phyloP scores from a whole-genome alignment of 306 rosid genomes.

The Vigna radiata region DNA sequence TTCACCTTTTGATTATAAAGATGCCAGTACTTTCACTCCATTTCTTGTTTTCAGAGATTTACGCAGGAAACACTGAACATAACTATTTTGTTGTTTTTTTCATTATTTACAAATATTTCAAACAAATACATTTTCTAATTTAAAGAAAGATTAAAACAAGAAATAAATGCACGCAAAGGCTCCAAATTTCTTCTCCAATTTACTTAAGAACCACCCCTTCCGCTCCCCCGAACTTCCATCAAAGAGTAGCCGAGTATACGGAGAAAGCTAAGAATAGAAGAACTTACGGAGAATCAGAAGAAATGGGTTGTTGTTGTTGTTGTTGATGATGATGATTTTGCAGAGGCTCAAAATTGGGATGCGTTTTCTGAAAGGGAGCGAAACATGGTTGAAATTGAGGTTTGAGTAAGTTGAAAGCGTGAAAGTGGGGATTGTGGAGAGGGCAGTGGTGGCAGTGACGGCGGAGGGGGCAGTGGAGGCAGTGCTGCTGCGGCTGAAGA shows the following conservation, averaged over 20 bases:
- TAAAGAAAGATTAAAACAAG: too few species aligned
- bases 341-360: background rate
- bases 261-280: background rate
- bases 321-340: background rate
- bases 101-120: too few species aligned
- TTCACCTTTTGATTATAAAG: too few species aligned
- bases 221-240: too few species aligned
- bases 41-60: too few species aligned
- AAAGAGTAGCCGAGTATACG: background rate
- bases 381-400: background rate
- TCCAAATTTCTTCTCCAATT: background rate
- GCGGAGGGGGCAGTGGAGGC: constrained; percentile 44
- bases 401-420: background rate
- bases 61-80: too few species aligned
- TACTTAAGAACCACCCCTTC: background rate
- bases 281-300: constrained; percentile 43
- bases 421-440: constrained; percentile 40
- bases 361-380: background rate
- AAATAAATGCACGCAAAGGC: too few species aligned
- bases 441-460: constrained; percentile 45
- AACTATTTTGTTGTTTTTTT: too few species aligned
- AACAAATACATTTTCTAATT: too few species aligned
- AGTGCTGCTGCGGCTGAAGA: constrained; percentile 40
- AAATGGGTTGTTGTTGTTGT: background rate
- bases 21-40: too few species aligned